Conservation (phyloP, 768 basidiomycete species). For the Pisolithus microcarpus region DNA sequence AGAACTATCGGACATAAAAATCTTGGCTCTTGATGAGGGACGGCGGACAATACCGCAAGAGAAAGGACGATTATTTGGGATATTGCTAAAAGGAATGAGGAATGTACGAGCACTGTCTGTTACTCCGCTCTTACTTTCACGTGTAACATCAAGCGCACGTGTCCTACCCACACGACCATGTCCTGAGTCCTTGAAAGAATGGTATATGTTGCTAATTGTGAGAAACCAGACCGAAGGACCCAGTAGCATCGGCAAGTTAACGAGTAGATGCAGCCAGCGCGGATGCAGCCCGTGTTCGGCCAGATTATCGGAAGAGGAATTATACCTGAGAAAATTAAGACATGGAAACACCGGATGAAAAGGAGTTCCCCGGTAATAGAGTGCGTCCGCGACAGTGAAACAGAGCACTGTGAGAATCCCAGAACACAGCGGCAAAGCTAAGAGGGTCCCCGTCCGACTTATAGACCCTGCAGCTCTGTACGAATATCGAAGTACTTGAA, state of each 20-base stretch:
- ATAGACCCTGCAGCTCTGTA: constrained; percentile 8
- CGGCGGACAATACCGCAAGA: constrained; percentile 24
- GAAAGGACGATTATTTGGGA: constrained; percentile 25
- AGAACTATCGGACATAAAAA: constrained; percentile 32
- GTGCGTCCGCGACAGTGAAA: constrained; percentile 24
- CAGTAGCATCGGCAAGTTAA: constrained; percentile 35
- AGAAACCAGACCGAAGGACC: constrained; percentile 28
- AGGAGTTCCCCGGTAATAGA: constrained; percentile 26
- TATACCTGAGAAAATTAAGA: constrained; percentile 33
- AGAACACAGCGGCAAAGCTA: constrained; percentile 18
- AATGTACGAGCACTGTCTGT: background rate
- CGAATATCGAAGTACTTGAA: constrained; percentile 17
- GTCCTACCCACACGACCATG: constrained; percentile 2
- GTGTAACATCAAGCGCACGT: constrained; percentile 10
- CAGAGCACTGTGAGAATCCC: constrained; percentile 8
- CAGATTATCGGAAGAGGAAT: constrained; percentile 30
- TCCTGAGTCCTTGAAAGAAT: constrained; percentile 1
- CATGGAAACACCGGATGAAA: constrained; percentile 25
- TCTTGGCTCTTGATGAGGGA: constrained; percentile 35
- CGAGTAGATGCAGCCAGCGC: constrained; percentile 31
- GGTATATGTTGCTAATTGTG: constrained; percentile 7
- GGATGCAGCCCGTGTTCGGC: constrained; percentile 35
- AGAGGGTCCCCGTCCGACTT: background rate
- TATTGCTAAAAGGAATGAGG: constrained; percentile 18
- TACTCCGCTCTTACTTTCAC: constrained; percentile 9